Conservation (phyloP, 1,284 basidiomycete genomes). For the Ustanciosporium gigantosporum region DNA sequence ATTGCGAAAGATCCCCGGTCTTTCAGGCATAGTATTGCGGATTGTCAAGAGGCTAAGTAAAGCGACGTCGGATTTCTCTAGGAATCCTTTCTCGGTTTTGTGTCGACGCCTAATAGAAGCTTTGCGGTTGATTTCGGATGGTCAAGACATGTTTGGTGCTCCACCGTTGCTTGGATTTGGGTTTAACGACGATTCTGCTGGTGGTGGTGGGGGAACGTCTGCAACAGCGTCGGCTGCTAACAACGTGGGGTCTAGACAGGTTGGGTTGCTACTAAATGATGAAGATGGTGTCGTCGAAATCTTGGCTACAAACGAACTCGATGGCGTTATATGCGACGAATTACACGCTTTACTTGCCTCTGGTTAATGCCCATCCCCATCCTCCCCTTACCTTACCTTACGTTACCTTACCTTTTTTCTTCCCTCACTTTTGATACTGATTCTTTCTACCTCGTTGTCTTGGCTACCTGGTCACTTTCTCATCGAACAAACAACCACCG, state of each 20-base stretch:
- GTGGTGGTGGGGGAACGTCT: neutral
- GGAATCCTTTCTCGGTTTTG: slow-evolving; percentile 68
- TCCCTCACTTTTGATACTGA: no score
- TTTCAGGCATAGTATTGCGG: slow-evolving; percentile 62
- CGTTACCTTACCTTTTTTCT: no score
- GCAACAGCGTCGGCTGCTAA: neutral
- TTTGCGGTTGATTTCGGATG: slow-evolving; percentile 80
- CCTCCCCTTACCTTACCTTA: no score
- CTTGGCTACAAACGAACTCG: slow-evolving; percentile 27
- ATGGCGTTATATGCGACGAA: slow-evolving; percentile 22
- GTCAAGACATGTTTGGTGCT: slow-evolving; percentile 73
- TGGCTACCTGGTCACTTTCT: no score
- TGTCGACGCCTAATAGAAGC: slow-evolving; percentile 79
- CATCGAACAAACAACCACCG: no score
- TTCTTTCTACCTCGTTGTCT: no score
- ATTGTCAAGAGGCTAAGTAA: slow-evolving; percentile 62
- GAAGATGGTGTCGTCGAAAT: slow-evolving; percentile 40
- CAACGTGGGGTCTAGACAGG: slow-evolving; percentile 11
- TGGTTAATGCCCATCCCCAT: neutral
- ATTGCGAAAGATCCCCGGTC: slow-evolving; percentile 67
- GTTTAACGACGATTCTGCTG: slow-evolving; percentile 4
- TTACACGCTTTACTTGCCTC: slow-evolving; percentile 26
- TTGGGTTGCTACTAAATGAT: slow-evolving; percentile 26
- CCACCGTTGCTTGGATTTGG: slow-evolving; percentile 60
- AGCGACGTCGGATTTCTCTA: slow-evolving; percentile 67